Evolutionary conservation across 2,329 filamentous ascomycete species (phyloP).

Genomic region (Colletotrichum coccodes): DNA sequence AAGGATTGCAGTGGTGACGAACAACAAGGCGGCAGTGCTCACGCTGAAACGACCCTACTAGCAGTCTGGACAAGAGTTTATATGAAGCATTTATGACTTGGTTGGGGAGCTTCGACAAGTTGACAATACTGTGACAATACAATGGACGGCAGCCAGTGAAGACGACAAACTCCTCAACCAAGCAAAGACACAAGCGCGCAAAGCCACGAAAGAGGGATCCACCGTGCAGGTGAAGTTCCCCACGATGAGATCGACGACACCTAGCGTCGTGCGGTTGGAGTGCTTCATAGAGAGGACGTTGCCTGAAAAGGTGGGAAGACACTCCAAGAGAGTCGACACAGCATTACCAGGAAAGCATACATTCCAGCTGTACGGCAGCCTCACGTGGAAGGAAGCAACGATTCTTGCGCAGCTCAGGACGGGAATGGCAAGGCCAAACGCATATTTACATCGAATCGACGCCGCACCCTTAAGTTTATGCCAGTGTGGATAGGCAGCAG

Average conservation of each 20-base stretch:
- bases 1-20: constrained; percentile 27
- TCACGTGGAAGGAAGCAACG: neutral
- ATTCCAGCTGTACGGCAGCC: neutral
- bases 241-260: neutral
- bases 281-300: neutral
- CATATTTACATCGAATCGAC: constrained; percentile 27
- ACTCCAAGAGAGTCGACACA: neutral
- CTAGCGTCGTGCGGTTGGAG: neutral
- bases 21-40: constrained; percentile 34
- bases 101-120: constrained; percentile 14
- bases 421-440: constrained; percentile 33
- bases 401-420: neutral
- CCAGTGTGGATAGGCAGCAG: constrained; percentile 34
- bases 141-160: neutral
- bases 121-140: neutral
- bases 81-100: constrained; percentile 34
- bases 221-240: neutral
- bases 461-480: constrained; percentile 15
- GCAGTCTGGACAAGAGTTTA: constrained; percentile 36
- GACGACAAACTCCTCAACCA: neutral
- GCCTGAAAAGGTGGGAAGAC: neutral
- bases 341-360: neutral
- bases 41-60: constrained; percentile 31
- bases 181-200: neutral
- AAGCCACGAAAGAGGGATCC: neutral